Conservation (phyloP, 257 asterid species). For the Solanum ossicruentum region DNA sequence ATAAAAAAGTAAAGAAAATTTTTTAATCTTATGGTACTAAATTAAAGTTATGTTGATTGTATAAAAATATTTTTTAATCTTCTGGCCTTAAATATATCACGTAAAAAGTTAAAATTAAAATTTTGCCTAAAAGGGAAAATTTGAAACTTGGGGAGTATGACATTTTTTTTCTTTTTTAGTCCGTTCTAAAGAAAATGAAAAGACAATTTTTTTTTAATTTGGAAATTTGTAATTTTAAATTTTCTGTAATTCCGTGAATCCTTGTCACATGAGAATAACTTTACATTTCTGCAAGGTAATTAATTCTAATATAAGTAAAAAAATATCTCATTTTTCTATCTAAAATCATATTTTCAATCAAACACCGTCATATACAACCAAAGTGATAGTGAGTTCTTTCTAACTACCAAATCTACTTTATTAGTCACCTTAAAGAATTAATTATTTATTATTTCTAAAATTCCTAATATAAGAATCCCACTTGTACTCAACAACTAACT, state of each 20-base stretch:
- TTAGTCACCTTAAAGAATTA: neutral
- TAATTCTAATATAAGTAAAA: too few species aligned
- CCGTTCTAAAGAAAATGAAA: fast-evolving
- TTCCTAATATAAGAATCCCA: neutral
- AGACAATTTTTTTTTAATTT: neutral
- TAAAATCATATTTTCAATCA: fast-evolving
- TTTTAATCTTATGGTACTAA: too few species aligned
- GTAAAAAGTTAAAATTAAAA: too few species aligned
- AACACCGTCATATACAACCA: neutral
- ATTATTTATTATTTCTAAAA: neutral
- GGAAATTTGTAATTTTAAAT: too few species aligned
- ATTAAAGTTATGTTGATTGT: too few species aligned
- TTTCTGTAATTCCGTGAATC: too few species aligned
- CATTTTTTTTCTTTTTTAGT: neutral
- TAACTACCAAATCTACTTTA: conserved; percentile 18
- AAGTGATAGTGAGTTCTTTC: neutral
- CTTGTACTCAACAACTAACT: conserved; percentile 6
- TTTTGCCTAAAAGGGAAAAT: too few species aligned
- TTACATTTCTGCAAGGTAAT: neutral
- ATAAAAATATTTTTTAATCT: too few species aligned
- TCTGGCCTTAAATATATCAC: too few species aligned
- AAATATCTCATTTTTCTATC: neutral
- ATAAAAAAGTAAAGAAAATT: too few species aligned
- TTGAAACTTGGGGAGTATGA: neutral
- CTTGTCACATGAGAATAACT: neutral